Conservation (phyloP, 768 basidiomycete species). For the Xerocomellus dryophilus region DNA sequence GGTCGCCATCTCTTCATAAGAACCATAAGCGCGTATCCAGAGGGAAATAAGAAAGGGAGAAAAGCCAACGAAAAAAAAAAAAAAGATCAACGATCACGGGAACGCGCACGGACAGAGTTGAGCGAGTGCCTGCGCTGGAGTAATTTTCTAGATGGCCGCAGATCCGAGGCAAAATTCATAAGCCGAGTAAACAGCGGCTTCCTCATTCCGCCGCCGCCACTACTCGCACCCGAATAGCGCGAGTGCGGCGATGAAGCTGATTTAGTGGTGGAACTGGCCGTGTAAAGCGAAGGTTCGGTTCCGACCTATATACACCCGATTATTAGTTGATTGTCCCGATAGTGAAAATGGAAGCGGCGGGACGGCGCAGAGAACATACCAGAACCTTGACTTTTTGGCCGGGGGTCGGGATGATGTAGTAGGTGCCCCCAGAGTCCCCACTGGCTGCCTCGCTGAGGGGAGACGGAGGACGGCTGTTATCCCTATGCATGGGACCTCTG, state of each 20-base stretch:
- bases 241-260: constrained; percentile 53
- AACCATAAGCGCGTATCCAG: constrained; percentile 7
- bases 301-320: constrained; percentile 35
- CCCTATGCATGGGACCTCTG: constrained; percentile 29
- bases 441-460: constrained; percentile 41
- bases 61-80: not conserved
- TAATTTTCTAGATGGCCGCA: constrained; percentile 39
- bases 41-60: not conserved
- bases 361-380: constrained; percentile 43
- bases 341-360: constrained; percentile 6
- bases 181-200: constrained; percentile 64
- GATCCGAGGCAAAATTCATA: constrained; percentile 48
- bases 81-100: constrained; percentile 21
- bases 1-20: constrained; percentile 4
- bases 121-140: constrained; percentile 53
- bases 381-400: constrained; percentile 76
- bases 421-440: constrained; percentile 63
- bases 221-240: constrained; percentile 25
- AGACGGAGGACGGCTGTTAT: constrained; percentile 37
- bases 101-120: constrained; percentile 19
- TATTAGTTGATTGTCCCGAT: constrained; percentile 26
- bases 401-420: constrained; percentile 67
- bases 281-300: constrained; percentile 50
- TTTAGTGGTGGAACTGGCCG: constrained; percentile 57
- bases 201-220: constrained; percentile 35